These are phyloP conservation scores for Pseudonectria buxi DNA, from an alignment of 2,329 filamentous ascomycete species.

Conservation along the genomic window DNA sequence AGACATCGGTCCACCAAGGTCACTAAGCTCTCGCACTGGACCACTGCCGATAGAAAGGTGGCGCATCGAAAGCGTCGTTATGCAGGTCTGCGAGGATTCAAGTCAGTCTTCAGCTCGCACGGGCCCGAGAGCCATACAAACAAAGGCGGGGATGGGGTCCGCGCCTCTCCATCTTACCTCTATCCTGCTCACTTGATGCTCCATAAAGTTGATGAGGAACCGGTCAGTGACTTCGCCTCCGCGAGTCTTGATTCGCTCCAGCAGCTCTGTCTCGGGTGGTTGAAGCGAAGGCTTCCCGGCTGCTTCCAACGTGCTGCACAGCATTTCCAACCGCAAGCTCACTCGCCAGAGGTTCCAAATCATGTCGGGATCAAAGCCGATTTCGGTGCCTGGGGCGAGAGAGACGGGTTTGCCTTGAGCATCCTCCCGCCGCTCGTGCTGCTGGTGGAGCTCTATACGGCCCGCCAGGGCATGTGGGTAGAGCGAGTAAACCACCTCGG, in stretches of 20 bases:
- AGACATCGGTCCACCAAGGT: conserved; percentile 71
- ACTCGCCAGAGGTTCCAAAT: conserved; percentile 89
- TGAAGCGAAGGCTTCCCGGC: conserved; percentile 57
- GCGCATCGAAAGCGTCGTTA: conserved; percentile 71
- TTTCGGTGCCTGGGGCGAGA: conserved; percentile 57
- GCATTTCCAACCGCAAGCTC: conserved; percentile 82
- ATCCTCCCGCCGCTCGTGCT: conserved; percentile 38
- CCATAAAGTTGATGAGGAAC: conserved; percentile 82
- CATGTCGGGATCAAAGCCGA: conserved; percentile 71
- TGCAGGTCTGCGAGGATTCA: conserved; percentile 55
- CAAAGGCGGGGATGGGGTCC: not conserved
- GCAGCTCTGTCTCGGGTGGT: conserved; percentile 73
- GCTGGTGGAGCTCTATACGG: conserved; percentile 63
- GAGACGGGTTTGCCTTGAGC: conserved; percentile 51
- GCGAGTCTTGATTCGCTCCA: conserved; percentile 59
- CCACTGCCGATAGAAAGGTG: conserved; percentile 69
- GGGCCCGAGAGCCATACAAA: too few relatives aligned
- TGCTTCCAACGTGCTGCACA: conserved; percentile 83
- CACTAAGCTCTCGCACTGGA: conserved; percentile 54
- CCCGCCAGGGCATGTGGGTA: conserved; percentile 85
- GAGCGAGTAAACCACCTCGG: conserved; percentile 89
- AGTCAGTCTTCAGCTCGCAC: too few relatives aligned
- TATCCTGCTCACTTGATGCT: conserved; percentile 91
- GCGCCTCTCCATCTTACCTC: conserved; percentile 58
- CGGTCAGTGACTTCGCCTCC: conserved; percentile 84